Evolutionary conservation across 1,284 basidiomycete genomes (phyloP).

Genomic region (Cronartium quercuum): DNA sequence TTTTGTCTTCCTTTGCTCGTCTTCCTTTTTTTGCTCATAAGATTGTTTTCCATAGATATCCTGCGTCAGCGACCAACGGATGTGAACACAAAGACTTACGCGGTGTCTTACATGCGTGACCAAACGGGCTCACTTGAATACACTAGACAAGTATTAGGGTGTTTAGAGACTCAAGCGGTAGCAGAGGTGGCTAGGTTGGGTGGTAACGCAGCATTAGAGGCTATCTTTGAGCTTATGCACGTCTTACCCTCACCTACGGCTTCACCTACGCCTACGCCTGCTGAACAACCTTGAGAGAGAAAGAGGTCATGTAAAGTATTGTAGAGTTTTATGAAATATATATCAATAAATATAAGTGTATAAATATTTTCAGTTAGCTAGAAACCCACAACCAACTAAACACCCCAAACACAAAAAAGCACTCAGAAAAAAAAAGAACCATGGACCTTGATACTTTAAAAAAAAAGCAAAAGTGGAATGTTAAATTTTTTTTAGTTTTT

Average conservation of each 20-base stretch:
- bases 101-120: conserved; percentile 68
- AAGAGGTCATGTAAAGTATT: too few relatives aligned
- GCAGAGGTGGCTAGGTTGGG: conserved; percentile 59
- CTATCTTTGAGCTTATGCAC: conserved; percentile 52
- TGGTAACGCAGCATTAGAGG: conserved; percentile 56
- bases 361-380: too few relatives aligned
- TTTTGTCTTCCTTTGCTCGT: background rate
- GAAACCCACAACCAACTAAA: too few relatives aligned
- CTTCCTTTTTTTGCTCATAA: background rate
- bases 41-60: conserved; percentile 58
- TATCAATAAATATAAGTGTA: too few relatives aligned
- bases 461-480: too few relatives aligned
- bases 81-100: conserved; percentile 68
- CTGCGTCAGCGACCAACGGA: conserved; percentile 78
- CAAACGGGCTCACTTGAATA: conserved; percentile 70
- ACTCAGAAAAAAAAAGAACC: too few relatives aligned
- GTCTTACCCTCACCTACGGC: conserved; percentile 25
- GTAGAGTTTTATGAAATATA: too few relatives aligned
- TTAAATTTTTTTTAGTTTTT: too few relatives aligned
- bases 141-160: conserved; percentile 59
- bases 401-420: too few relatives aligned
- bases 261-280: too few relatives aligned
- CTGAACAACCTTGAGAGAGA: too few relatives aligned
- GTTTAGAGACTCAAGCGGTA: conserved; percentile 57
- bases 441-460: too few relatives aligned